Evolutionary conservation across 2,329 filamentous ascomycete genomes (phyloP).

Genomic region (Geoglossum cookeanum): DNA sequence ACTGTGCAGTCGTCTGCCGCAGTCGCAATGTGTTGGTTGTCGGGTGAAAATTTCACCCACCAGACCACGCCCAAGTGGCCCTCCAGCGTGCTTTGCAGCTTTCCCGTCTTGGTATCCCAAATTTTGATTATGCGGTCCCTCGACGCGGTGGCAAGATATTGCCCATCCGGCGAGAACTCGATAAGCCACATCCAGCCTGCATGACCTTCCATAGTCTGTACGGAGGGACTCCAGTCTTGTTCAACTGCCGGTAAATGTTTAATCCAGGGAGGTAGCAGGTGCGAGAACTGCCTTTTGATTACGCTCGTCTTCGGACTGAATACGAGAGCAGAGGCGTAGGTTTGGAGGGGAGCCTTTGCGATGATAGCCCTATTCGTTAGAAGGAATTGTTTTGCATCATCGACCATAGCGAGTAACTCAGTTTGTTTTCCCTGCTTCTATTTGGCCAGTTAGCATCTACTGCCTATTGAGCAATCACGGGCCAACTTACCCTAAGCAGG

Average conservation of each 20-base stretch:
- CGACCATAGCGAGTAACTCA: constrained; percentile 9
- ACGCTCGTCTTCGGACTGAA: constrained; percentile 16
- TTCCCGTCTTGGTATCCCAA: no score
- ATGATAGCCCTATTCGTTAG: constrained; percentile 13
- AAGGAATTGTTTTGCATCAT: constrained; percentile 16
- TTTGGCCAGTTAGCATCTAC: neutral
- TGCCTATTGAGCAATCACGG: neutral
- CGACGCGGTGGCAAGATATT: no score
- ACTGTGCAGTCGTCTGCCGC: no score
- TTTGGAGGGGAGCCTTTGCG: constrained; percentile 15
- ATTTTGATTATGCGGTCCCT: no score
- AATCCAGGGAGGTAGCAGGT: constrained; percentile 9
- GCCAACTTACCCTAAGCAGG: neutral
- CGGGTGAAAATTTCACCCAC: no score
- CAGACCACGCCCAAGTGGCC: no score
- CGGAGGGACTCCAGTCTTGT: constrained; percentile 7
- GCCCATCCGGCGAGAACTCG: no score
- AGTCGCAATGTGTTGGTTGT: no score
- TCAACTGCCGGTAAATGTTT: constrained; percentile 5
- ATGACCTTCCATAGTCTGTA: neutral
- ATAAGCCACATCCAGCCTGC: no score
- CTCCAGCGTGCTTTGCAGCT: no score
- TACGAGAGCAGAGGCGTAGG: constrained; percentile 18
- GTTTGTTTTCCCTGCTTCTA: neutral
- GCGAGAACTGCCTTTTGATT: constrained; percentile 7